Conservation (phyloP, 1,284 basidiomycete genomes). For the Apiotrichum brassicae region DNA sequence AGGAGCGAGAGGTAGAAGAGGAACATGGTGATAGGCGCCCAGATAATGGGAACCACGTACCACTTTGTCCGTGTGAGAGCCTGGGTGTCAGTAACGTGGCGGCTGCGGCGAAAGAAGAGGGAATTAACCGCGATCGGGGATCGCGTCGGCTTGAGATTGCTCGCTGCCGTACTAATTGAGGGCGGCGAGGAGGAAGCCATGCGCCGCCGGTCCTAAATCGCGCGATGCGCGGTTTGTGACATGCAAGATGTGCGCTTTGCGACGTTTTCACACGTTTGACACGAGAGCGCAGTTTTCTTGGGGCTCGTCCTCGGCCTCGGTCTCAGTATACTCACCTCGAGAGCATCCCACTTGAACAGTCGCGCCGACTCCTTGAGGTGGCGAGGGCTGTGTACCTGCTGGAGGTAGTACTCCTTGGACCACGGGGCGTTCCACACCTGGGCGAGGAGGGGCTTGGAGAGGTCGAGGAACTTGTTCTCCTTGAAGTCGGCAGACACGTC, state of each 20-base stretch:
- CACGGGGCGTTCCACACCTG: constrained; percentile 39
- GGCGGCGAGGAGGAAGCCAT: no score
- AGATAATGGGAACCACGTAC: constrained; percentile 89
- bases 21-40: constrained; percentile 81
- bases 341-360: constrained; percentile 62
- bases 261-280: no score
- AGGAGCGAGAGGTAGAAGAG: constrained; percentile 71
- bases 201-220: no score
- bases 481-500: constrained; percentile 69
- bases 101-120: constrained; percentile 27
- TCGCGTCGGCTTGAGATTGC: neutral
- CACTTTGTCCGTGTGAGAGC: constrained; percentile 82
- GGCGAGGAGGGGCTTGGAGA: constrained; percentile 64
- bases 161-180: no score
- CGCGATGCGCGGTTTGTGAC: no score
- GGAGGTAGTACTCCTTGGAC: constrained; percentile 89
- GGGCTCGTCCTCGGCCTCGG: no score
- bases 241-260: no score
- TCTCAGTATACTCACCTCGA: constrained; percentile 61
- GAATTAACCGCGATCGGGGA: neutral
- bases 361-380: constrained; percentile 81
- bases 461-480: constrained; percentile 87
- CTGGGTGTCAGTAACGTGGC: constrained; percentile 41
- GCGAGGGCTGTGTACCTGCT: constrained; percentile 93
- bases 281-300: no score